Percentiles rank a stretch among this genome's conserved stretches.
Conservation (phyloP, 208 protist genomes). For the Angomonas ambiguus region DNA sequence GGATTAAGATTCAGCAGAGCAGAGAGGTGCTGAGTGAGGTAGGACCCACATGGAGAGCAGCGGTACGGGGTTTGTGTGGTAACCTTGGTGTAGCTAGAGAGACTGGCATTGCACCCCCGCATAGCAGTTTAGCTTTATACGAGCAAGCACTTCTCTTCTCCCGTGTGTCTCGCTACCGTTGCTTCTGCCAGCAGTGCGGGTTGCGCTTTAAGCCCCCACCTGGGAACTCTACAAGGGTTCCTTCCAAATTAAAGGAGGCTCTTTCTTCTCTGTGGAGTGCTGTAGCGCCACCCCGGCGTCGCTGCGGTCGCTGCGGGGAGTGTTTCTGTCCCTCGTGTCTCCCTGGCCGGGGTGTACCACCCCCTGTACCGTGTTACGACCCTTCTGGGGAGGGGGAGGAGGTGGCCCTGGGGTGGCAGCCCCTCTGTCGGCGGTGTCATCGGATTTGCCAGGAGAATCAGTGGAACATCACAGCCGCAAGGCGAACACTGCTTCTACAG, state of each 20-base stretch:
- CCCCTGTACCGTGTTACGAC: neutral
- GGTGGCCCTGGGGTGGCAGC: neutral
- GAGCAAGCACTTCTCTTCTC: neutral
- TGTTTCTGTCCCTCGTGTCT: neutral
- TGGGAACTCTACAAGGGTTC: no score
- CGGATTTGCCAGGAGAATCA: constrained; percentile 2
- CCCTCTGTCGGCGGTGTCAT: neutral
- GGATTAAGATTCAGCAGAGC: no score
- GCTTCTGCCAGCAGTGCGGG: neutral
- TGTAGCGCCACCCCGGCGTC: neutral
- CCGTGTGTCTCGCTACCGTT: neutral
- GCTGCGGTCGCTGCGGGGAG: neutral
- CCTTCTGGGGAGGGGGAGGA: neutral
- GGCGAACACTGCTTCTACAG: neutral
- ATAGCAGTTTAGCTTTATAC: no score
- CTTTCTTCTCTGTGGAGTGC: neutral
- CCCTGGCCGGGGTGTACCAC: neutral
- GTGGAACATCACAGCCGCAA: neutral
- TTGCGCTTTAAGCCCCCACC: no score
- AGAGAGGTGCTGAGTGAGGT: no score
- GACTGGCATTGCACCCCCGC: neutral
- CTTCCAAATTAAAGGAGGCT: neutral
- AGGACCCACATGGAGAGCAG: no score
- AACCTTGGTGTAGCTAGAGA: neutral
- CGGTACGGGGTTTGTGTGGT: neutral